A percentile compares a stretch with the other conserved stretches of the same genome.
phyloP scores from a whole-genome alignment of 805 yeast species.

The Torulaspora microellipsoides region DNA sequence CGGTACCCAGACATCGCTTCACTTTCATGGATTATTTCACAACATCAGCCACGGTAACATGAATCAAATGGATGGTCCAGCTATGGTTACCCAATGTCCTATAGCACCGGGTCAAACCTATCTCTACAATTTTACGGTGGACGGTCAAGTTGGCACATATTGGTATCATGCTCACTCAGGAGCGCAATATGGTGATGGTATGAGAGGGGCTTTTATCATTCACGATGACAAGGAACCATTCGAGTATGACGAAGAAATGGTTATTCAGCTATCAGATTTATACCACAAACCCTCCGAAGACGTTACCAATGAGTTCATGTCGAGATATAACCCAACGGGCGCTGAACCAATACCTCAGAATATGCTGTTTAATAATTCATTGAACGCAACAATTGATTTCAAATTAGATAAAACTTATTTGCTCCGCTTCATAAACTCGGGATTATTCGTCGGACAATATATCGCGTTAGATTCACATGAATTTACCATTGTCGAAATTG shows the following conservation, averaged over 20 bases:
- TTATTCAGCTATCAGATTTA: conserved; percentile 56
- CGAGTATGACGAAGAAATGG: conserved; percentile 57
- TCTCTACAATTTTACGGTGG: conserved; percentile 65
- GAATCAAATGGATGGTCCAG: conserved; percentile 72
- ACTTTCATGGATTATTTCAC: conserved; percentile 77
- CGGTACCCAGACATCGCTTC: conserved; percentile 51
- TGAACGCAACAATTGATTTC: conserved; percentile 51
- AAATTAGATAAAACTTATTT: conserved; percentile 59
- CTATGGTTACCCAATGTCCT: conserved; percentile 76
- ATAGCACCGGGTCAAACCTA: conserved; percentile 63
- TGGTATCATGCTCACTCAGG: conserved; percentile 85
- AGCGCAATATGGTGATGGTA: conserved; percentile 73
- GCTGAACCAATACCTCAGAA: conserved; percentile 78
- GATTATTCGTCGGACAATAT: conserved; percentile 71
- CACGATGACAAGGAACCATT: conserved; percentile 56
- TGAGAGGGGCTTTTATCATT: conserved; percentile 62
- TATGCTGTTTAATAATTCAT: conserved; percentile 59
- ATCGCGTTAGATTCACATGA: conserved; percentile 64
- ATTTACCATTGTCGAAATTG: conserved; percentile 68
- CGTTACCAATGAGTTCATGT: conserved; percentile 46
- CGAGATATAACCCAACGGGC: conserved; percentile 75
- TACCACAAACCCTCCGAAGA: conserved; percentile 53
- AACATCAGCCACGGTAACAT: conserved; percentile 44
- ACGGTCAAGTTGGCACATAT: conserved; percentile 66
- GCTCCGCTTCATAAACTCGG: conserved; percentile 59